Evolutionary conservation across 805 yeast genomes (phyloP), one percentile per base, ranked within the genome.

Genomic region (Allodekkera sacchari): DNA sequence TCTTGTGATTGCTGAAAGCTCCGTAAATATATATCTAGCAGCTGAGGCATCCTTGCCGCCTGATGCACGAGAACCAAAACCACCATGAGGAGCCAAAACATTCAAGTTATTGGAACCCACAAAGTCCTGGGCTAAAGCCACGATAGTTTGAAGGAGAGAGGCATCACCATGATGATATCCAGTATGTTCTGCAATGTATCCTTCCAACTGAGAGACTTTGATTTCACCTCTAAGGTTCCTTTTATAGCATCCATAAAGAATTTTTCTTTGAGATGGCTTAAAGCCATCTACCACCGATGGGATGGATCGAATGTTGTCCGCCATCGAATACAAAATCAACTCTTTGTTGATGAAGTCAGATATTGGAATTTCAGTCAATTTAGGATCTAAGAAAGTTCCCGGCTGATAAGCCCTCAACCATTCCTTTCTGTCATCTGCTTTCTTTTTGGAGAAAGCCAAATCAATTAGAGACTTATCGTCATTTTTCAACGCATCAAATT

Each of bases 41-140:
- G 97, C 96, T n/a, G 97, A 83, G 11, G 88, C 92, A 64, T 92
- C 98, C 55, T 92, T 92, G 64, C 98, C 98, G 57, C 98, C 98
- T 17, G 84, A 69, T 17, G 92, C 88, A 60, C 98, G 76, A 1
- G 96, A 78, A 70, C 98, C 98, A 53, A 92, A 92, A 21, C 85
- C 79, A 67, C 98, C 98, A 53, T 81, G 83, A 28, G 98, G 98
- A 52, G 75, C 69, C 47, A 92, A 63, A 32, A 85, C 50, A 54
- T 92, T 82, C 45, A 92, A 60, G 50, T 92, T 92, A 50, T 92
- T 92, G 6, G 95, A 68, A 8, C 98, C 98, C 30, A 89, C 80
- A 51, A 83, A 92, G 55, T 85, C 87, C 55, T 92, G 98, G 1
- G 98, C 98, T 52, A 92, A 61, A 5, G 95, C 94, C 48, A 92